Base-by-base conservation (phyloP, 495 filamentous ascomycete species). In the Oleoguttula mirabilis region DNA sequence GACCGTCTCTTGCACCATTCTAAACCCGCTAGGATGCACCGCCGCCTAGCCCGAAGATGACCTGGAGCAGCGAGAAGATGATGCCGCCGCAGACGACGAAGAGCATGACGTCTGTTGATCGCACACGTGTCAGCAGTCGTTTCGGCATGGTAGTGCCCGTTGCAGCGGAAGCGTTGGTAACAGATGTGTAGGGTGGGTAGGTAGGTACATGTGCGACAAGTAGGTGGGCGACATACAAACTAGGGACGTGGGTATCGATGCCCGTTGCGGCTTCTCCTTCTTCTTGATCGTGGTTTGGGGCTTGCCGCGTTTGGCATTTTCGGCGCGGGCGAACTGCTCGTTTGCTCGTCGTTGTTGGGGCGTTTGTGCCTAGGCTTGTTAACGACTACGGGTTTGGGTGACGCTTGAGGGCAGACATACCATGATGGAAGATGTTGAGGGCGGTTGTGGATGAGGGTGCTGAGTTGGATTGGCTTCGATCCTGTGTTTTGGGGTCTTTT, bases 331-430 rank as follows among this genome's bases (percentile, higher is more conserved):
- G 62, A 82, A 98, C 51, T 79, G 79, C 44, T 79, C 77, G 66
- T 96, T 96, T 27, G 83, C 82, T 56, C 75, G 76, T 51, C 88
- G 81, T 68, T 96, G 92, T 61, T 87, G 76, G 21, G 85, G 88
- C 47, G 90, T 98, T 80, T 98, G 90, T 21, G 82, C 81, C 88
- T 98, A 52, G 45, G 22, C 27, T 8, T 30, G 27, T 30, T 14
- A 14, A 8, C 27, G 27, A 8, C 27, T n/a, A n/a, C n/a, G n/a
- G n/a, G n/a, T n/a, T n/a, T n/a, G n/a, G n/a, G n/a, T n/a, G n/a
- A n/a, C n/a, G n/a, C n/a, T n/a, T n/a, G n/a, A n/a, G n/a, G n/a
- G n/a, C n/a, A n/a, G n/a, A n/a, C n/a, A n/a, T n/a, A n/a, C n/a
- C n/a, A n/a, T n/a, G n/a, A n/a, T n/a, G n/a, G n/a, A n/a, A n/a